Evolutionary conservation across 1,139 yeast species (phyloP).

Genomic region (Blastobotrys serpentis): DNA sequence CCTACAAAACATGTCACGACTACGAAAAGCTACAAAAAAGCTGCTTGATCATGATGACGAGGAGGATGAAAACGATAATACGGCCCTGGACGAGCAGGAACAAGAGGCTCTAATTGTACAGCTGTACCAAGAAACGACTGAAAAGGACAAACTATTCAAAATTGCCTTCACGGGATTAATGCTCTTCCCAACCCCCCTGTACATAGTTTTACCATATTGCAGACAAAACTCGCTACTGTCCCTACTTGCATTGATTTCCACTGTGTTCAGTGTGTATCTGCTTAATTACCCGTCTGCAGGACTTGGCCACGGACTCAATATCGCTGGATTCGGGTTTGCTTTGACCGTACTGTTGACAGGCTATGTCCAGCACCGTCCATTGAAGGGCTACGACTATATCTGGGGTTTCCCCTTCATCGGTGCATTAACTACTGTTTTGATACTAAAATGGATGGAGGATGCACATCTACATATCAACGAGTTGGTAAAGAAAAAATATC

Average conservation of each 20-base stretch:
- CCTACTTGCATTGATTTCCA: conserved; percentile 32
- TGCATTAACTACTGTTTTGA: conserved; percentile 27
- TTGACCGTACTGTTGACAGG: conserved; percentile 28
- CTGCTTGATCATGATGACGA: conserved; percentile 22
- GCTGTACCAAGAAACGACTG: conserved; percentile 30
- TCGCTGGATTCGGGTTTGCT: conserved; percentile 27
- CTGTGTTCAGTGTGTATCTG: conserved; percentile 29
- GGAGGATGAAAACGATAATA: neutral
- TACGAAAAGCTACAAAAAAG: conserved; percentile 29
- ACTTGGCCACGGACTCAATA: conserved; percentile 15
- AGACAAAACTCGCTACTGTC: conserved; percentile 34
- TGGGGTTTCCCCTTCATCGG: conserved; percentile 37
- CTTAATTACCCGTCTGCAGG: conserved; percentile 23
- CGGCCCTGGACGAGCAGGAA: conserved; percentile 22
- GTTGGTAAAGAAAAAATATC: conserved; percentile 30
- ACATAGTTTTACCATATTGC: conserved; percentile 34
- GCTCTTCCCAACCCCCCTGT: conserved; percentile 38
- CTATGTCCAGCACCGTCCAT: conserved; percentile 30
- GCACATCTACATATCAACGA: conserved; percentile 27
- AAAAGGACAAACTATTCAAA: conserved; percentile 29
- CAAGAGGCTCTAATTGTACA: conserved; percentile 34
- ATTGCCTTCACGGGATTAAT: conserved; percentile 30
- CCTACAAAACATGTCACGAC: conserved; percentile 25
- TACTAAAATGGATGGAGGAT: conserved; percentile 34
- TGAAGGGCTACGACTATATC: conserved; percentile 34